A percentile compares a stretch with the other conserved stretches of the same genome.
These are phyloP conservation scores for Elsinoe australis DNA, from an alignment of 2,329 filamentous ascomycete genomes.

Conservation along the genomic window DNA sequence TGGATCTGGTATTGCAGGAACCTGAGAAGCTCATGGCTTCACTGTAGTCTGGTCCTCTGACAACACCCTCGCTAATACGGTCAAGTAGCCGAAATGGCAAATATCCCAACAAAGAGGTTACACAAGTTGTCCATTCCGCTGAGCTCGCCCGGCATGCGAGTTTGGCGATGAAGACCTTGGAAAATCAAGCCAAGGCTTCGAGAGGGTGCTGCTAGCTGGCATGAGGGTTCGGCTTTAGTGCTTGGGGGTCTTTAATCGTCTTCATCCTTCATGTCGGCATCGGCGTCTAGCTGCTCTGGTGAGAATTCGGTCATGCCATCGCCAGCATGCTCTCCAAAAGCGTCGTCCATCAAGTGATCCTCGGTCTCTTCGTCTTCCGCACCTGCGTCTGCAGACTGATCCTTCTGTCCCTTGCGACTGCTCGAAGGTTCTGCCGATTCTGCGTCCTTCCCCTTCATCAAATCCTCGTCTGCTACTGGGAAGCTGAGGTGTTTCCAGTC, in stretches of 20 bases:
- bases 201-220: too few species aligned
- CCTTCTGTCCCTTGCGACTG: slow-evolving; percentile 15
- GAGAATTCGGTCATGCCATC: background rate
- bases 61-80: too few species aligned
- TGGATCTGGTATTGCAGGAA: too few species aligned
- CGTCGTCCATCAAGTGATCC: slow-evolving; percentile 5
- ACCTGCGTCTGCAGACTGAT: slow-evolving; percentile 3
- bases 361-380: slow-evolving; percentile 10
- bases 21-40: too few species aligned
- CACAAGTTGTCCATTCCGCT: too few species aligned
- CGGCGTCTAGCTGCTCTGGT: slow-evolving; percentile 16
- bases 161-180: too few species aligned
- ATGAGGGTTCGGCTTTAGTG: background rate
- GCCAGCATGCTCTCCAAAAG: background rate
- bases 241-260: slow-evolving; percentile 6
- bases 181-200: too few species aligned
- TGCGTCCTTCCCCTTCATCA: slow-evolving; percentile 22
- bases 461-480: slow-evolving; percentile 27
- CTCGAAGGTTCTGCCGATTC: slow-evolving; percentile 16
- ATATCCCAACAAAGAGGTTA: too few species aligned
- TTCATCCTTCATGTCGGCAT: slow-evolving; percentile 20
- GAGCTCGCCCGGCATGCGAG: too few species aligned
- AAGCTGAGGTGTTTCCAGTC: slow-evolving; percentile 36
- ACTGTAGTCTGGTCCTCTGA: too few species aligned
- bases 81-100: too few species aligned